These are phyloP conservation scores for Ogataea philodendri DNA, from an alignment of 805 yeast genomes.

Conservation along the genomic window DNA sequence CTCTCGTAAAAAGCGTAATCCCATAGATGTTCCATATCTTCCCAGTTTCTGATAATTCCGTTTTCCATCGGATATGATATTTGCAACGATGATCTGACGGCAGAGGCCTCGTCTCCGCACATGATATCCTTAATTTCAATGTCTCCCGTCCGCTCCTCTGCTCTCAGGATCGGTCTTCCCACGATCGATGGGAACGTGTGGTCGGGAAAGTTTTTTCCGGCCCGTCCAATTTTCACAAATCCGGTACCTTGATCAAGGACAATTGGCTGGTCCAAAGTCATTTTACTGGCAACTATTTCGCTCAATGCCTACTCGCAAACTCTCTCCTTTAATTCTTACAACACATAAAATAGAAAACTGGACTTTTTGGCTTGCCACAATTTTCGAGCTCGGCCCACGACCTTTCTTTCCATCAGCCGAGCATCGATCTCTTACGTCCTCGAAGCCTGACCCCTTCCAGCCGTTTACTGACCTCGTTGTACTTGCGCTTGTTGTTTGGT, in stretches of 20 bases:
- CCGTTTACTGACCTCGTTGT: conserved; percentile 56
- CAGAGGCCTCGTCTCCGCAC: conserved; percentile 96
- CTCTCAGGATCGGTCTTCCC: conserved; percentile 94
- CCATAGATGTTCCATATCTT: conserved; percentile 98
- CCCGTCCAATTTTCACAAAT: conserved; percentile 94
- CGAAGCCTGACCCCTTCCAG: conserved; percentile 83
- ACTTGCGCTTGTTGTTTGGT: conserved; percentile 38
- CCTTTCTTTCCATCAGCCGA: conserved; percentile 46
- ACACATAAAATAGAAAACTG: conserved; percentile 10
- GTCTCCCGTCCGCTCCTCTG: conserved; percentile 83
- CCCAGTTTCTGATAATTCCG: conserved; percentile 97
- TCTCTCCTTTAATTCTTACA: conserved; percentile 7
- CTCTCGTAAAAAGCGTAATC: conserved; percentile 93
- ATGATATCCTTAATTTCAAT: conserved; percentile 89
- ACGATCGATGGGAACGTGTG: conserved; percentile 96
- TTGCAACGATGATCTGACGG: conserved; percentile 85
- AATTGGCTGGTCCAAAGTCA: conserved; percentile 32
- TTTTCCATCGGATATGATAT: conserved; percentile 98
- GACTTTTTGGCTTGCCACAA: not conserved
- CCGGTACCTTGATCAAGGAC: conserved; percentile 99
- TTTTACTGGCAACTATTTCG: conserved; percentile 11
- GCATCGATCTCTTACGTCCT: conserved; percentile 93
- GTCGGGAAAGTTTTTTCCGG: conserved; percentile 96
- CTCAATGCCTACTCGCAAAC: conserved; percentile 6
- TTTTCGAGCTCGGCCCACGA: conserved; percentile 7